Evolutionary conservation across 2,329 filamentous ascomycete genomes (phyloP), one percentile per base, ranked within the genome.

Genomic region (Lachnum nothofagi): DNA sequence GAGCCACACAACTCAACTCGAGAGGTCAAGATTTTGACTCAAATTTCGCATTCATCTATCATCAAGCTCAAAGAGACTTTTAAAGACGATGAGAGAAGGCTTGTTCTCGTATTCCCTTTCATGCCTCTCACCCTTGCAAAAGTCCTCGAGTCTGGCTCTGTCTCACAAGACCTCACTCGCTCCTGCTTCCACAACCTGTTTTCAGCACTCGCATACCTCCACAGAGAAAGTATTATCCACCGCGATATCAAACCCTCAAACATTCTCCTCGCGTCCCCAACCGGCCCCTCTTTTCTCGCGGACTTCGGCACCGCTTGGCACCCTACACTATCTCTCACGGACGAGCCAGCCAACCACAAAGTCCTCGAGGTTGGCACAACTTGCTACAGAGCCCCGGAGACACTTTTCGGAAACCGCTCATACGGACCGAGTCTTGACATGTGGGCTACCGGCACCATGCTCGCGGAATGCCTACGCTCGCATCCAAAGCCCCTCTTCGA

Each of bases 231-330:
- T 6, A 90, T 98, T 49, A 85, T 98, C 46, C 93, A 98, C 66
- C 83, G 93, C 48, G 93, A 98, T 63, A 73, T 98, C 64, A 98
- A 98, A 63, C 93, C 93, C 0, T 90, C 89, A 0, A 95, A 95
- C 45, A 77, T 98, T 29, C 73, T 96, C 7, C 76, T 95, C 39
- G 72, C 77, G 35, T 80, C 83, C 0, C 71, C 77, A 0, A 71
- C 77, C 5, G 87, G 86, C 0, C 86, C 88, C 4, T 88, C 87
- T 3, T 86, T 83, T 58, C 75, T 98, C 2, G 82, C 88, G 29
- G 93, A 98, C 67, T 97, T 98, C 70, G 91, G 93, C 43, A 94
- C 93, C 33, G 82, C 91, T 7, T 96, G 90, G 90, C 85, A 57
- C 79, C 85, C 2, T 67, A 74, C 9, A 60, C 78, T 50, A 75